These are phyloP conservation scores for Tarenaya hassleriana DNA, from an alignment of 345 rosid genomes.

Conservation along the genomic window DNA sequence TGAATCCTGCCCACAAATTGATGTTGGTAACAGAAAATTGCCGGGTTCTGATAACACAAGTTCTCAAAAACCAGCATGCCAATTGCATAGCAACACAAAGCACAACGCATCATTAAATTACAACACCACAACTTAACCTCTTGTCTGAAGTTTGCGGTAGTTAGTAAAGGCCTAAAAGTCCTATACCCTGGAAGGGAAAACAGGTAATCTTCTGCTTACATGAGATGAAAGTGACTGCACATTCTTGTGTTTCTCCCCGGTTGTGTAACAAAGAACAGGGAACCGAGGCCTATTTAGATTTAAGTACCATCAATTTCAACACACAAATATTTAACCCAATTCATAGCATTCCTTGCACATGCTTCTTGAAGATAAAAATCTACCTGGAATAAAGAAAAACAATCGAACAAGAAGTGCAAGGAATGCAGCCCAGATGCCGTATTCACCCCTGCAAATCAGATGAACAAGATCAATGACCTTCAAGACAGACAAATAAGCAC, in stretches of 20 bases:
- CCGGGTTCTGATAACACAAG: not conserved
- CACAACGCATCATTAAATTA: not conserved
- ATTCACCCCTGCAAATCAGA: conserved; percentile 66
- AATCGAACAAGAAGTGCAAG: conserved; percentile 74
- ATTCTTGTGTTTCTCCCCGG: too few species aligned
- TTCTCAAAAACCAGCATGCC: not conserved
- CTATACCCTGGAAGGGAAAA: too few species aligned
- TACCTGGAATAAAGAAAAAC: conserved; percentile 84
- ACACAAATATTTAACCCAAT: too few species aligned
- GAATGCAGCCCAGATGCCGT: conserved; percentile 85
- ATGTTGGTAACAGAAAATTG: not conserved
- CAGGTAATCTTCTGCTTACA: too few species aligned
- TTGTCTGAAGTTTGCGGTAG: not conserved
- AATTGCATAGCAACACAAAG: not conserved
- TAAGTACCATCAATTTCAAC: too few species aligned
- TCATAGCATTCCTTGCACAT: too few species aligned
- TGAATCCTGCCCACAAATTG: not conserved
- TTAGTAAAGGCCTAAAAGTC: not conserved
- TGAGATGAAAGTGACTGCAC: too few species aligned
- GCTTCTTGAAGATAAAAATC: conserved; percentile 9
- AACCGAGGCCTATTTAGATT: too few species aligned
- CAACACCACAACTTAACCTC: not conserved
- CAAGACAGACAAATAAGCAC: not conserved
- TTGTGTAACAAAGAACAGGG: too few species aligned
- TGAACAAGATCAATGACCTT: conserved; percentile 1